Evolutionary conservation across 2,329 filamentous ascomycete species (phyloP).

Genomic region (Coleophoma eucalyptorum): DNA sequence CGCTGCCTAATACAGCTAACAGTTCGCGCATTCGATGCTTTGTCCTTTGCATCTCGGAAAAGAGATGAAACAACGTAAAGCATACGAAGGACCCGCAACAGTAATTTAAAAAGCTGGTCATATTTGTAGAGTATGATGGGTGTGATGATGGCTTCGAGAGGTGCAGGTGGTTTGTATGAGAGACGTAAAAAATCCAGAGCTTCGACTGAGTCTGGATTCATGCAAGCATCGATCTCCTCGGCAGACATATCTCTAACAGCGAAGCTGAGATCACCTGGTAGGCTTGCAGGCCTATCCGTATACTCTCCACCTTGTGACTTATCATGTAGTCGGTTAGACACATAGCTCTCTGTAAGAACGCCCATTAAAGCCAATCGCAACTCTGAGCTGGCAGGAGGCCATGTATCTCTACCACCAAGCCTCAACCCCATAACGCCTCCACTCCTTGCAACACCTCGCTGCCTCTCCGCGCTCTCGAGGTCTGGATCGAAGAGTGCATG

Average conservation of each 20-base stretch:
- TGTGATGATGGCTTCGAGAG: constrained; percentile 72
- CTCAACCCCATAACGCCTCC: constrained; percentile 78
- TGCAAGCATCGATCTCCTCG: constrained; percentile 76
- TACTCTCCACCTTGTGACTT: constrained; percentile 25
- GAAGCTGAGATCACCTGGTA: constrained; percentile 75
- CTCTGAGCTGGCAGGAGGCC: constrained; percentile 94
- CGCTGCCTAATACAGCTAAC: constrained; percentile 29
- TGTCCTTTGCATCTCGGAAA: constrained; percentile 50
- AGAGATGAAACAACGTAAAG: constrained; percentile 69
- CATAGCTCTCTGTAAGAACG: constrained; percentile 73
- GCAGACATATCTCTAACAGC: constrained; percentile 76
- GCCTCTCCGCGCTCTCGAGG: constrained; percentile 72
- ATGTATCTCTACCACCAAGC: constrained; percentile 74
- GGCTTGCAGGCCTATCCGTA: constrained; percentile 29
- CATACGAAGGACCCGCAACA: constrained; percentile 76
- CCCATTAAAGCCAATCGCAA: constrained; percentile 86
- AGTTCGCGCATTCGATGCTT: constrained; percentile 19
- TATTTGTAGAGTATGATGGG: constrained; percentile 70
- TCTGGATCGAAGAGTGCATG: constrained; percentile 83
- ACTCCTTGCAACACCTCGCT: constrained; percentile 62
- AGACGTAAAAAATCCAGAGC: constrained; percentile 91
- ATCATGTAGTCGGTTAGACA: constrained; percentile 17
- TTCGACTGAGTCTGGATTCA: constrained; percentile 77
- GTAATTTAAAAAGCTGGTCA: constrained; percentile 76
- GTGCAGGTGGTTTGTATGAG: constrained; percentile 73